Base-by-base conservation (phyloP, 306 rosid species). In the Fragaria vesca region DNA sequence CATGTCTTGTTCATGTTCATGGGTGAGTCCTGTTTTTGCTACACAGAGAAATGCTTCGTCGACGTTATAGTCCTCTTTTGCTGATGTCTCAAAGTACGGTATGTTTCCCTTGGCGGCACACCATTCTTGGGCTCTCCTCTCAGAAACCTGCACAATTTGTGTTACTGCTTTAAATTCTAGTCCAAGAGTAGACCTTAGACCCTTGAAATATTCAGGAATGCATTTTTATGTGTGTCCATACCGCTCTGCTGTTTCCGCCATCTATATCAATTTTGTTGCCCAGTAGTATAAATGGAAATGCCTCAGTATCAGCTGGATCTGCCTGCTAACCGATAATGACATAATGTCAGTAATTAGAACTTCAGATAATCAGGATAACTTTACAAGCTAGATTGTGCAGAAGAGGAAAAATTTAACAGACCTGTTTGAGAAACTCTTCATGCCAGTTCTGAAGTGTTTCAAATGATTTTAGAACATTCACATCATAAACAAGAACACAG, bases 61-160 rank as follows among this genome's bases (percentile, higher is more conserved):
- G 34, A 94, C 85, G 66, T 89, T 89, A 81, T 79, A 74, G 2
- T 85, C 88, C 71, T 94, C 92, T 84, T 92, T 94, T 3, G 97
- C 98, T 3, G 98, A 94, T 20, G 97, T 92, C 77, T 90, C 95
- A 62, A 85, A 89, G 88, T 94, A 92, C n/a, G 98, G 92, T 42
- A 94, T 88, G 82, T 87, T 90, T 40, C 97, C 97, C 72, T 88
- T 83, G 0, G 90, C 71, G 76, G 85, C 89, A 81, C 98, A 92
- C 97, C 97, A 94, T 46, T 92, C 95, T 47, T 84, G 87, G 1
- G 93, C 95, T 83, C 83, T 91, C 69, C 76, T 91, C 70, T 87
- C 87, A 0, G 90, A 83, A 20, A 94, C 91, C 98, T 94, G 84
- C 85, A 79, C 69, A 66, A 13, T 42, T 62, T 8, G 3, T 30